A percentile compares a stretch with the other conserved stretches of the same genome.
phyloP scores from a whole-genome alignment of 805 yeast species.

The Yarrowia bubula region DNA sequence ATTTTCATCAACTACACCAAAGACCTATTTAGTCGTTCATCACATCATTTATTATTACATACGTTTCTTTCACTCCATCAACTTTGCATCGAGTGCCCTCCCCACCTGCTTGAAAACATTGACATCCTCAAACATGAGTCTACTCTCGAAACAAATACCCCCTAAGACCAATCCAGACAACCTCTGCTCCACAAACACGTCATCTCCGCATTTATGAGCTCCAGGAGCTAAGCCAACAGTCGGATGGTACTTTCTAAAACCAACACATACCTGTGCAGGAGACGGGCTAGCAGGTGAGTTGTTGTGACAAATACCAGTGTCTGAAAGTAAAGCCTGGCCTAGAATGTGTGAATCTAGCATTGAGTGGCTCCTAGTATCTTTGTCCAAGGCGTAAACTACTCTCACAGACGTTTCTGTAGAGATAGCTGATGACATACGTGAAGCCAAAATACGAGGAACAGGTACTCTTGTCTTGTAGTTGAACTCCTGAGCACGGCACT shows the following conservation, averaged over 20 bases:
- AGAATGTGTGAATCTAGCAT: conserved; percentile 4
- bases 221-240: neutral
- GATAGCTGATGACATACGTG: neutral
- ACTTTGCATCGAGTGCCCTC: neutral
- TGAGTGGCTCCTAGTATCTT: neutral
- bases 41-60: neutral
- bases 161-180: neutral
- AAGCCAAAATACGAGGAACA: neutral
- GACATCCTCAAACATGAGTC: conserved; percentile 14
- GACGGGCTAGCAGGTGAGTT: neutral
- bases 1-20: too few relatives aligned
- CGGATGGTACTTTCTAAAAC: conserved; percentile 11
- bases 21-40: too few relatives aligned
- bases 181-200: neutral
- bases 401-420: conserved; percentile 6
- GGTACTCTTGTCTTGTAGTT: conserved; percentile 9
- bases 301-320: neutral
- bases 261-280: conserved; percentile 8
- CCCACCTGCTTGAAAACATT: conserved; percentile 12
- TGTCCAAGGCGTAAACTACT: neutral
- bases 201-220: neutral
- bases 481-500: neutral
- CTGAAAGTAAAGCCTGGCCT: conserved; percentile 1
- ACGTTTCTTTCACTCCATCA: neutral
- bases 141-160: neutral